Conservation (phyloP, 2,329 filamentous ascomycete species). For the Apiospora marii region DNA sequence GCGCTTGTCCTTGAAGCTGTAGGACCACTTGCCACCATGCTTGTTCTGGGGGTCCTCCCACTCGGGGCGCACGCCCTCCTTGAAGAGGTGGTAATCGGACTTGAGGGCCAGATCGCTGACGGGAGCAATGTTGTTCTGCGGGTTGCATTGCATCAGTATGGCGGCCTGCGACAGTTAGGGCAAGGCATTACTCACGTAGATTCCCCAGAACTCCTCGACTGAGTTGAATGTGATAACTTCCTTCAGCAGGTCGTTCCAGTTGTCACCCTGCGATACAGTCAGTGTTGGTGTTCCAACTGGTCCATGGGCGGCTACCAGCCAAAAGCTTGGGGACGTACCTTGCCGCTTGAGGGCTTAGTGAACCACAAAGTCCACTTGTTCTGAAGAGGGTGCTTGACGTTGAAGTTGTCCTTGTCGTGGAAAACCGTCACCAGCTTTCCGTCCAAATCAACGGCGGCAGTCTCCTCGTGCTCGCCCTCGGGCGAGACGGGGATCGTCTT, state of each 20-base stretch:
- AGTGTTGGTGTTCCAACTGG: not conserved
- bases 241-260: constrained; percentile 98
- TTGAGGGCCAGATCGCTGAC: constrained; percentile 96
- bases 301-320: not conserved
- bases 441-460: constrained; percentile 53
- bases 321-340: constrained; percentile 63
- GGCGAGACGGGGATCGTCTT: constrained; percentile 74
- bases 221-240: constrained; percentile 99
- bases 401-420: constrained; percentile 98
- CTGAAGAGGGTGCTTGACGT: constrained; percentile 97
- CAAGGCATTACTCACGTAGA: constrained; percentile 77
- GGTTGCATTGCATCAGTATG: constrained; percentile 8
- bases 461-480: constrained; percentile 64
- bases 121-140: constrained; percentile 97
- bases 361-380: constrained; percentile 99
- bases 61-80: constrained; percentile 93
- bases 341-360: constrained; percentile 95
- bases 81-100: constrained; percentile 99
- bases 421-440: constrained; percentile 88
- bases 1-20: constrained; percentile 96
- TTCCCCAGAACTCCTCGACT: constrained; percentile 99
- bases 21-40: constrained; percentile 99
- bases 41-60: constrained; percentile 99
- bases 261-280: constrained; percentile 75
- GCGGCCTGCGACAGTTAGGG: not conserved